Evolutionary conservation across 176 grass and related monocot species (phyloP), one percentile per base, ranked within the genome.

Genomic region (Triticum monococcum): DNA sequence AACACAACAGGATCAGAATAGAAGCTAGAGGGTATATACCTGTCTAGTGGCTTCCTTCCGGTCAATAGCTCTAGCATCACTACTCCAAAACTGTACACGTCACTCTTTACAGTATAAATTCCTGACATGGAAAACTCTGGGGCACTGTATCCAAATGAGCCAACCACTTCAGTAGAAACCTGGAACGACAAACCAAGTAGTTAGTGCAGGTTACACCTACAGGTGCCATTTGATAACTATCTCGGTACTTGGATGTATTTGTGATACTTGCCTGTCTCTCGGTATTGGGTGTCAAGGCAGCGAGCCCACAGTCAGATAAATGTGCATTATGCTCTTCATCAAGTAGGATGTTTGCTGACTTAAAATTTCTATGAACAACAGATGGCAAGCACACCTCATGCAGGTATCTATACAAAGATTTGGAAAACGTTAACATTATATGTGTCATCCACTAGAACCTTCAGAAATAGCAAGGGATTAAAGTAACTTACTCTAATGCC

Each of bases 71-170:
- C 97, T 85, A 99, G 87, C 97, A 99, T 99, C 46, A 94, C 97
- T 75, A 99, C 92, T 64, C 97, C 97, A 78, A 99, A 99, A 87
- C 94, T 99, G 89, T 99, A 99, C 67, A 99, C 97, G 65, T 99
- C 97, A 67, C 97, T 99, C 90, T 97, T 99, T 72, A 90, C 89
- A 48, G 92, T 99, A 81, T 95, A 99, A 87, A 93, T 89, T 84
- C 97, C 97, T 73, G 97, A 97, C 97, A 99, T 97, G 20, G 94
- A 92, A 84, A 93, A 99, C 75, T 99, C 97, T 61, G 97, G 97
- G 87, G 97, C 92, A 79, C 97, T 99, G 76, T 99, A 99, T 77
- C 97, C 97, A 80, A 99, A 99, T 82, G 97, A 99, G 80, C 94
- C 97, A 43, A 97, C 86, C 25, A 97, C 85, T 85, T 97, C 94